phyloP scores from a whole-genome alignment of 2,329 filamentous ascomycete species.

The Clarireedia homoeocarpa region DNA sequence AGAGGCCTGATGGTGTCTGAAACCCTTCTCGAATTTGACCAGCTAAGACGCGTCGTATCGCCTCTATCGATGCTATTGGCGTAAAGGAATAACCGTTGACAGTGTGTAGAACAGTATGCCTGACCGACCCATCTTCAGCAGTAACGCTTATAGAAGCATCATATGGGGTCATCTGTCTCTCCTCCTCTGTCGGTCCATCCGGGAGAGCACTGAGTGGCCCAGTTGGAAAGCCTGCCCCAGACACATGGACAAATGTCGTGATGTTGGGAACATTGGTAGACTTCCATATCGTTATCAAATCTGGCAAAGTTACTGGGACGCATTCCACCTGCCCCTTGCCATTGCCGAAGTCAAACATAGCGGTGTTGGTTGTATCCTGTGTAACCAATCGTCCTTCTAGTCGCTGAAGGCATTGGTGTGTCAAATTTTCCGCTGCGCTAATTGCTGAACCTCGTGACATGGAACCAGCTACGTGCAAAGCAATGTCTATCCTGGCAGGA shows the following conservation, averaged over 20 bases:
- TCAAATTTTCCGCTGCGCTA: not conserved
- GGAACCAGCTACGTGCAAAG: not conserved
- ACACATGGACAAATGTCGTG: not conserved
- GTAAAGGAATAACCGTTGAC: not conserved
- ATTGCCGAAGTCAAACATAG: not conserved
- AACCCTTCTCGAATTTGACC: not conserved
- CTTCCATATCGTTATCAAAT: not conserved
- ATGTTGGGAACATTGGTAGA: not conserved
- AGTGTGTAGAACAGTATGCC: not conserved
- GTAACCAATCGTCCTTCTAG: not conserved
- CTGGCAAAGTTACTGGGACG: not conserved
- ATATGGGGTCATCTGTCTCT: not conserved
- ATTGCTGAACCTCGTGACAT: not conserved
- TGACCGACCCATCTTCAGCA: not conserved
- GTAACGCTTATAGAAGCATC: not conserved
- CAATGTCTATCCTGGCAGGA: not conserved
- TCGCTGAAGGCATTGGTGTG: not conserved
- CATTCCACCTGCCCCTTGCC: not conserved
- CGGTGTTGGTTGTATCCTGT: not conserved
- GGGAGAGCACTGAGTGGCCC: not conserved
- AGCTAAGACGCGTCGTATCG: not conserved
- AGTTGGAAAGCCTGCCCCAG: not conserved
- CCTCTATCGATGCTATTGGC: not conserved
- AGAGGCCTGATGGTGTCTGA: not conserved
- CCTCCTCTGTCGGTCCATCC: not conserved